Base-by-base conservation (phyloP, 192 early-diverging fungal genomes). In the Backusella mclennaniae region DNA sequence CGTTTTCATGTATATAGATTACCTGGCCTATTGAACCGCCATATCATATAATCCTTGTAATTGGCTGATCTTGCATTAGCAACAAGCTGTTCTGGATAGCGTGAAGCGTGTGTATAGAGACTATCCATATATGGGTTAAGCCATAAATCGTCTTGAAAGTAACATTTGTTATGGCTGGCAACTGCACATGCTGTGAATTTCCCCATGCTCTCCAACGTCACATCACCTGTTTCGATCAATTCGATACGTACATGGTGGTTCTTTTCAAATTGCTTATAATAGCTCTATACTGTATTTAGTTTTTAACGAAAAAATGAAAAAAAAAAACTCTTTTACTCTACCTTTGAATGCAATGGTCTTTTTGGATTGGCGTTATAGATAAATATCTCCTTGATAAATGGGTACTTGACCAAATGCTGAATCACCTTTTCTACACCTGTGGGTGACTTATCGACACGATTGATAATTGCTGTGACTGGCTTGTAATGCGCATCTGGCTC, bases 121-220 rank as follows among this genome's bases (percentile, higher is more conserved):
- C 77, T 81, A 73, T 89, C 88, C 84, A 89, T 79, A 59, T 86
- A 85, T 26, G 84, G 73, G 71, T 89, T 89, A 35, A 89, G 76
- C 84, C 85, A 86, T 69, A 86, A 84, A 67, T 89, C 86, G 66
- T 89, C 88, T 72, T 89, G 88, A 29, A 87, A 85, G 69, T 89
- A 89, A 67, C 88, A 89, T 73, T 84, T 77, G 49, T 86, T 71
- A 53, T 85, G 84, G 56, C 77, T 84, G 8, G 88, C 84, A 53
- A 88, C 72, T 5, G 75, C 71, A 67, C 88, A 89, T 6, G 85
- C 83, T 67, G 83, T 86, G 75, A 74, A 74, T 31, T 49, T 42
- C 11, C 73, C 63, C 53, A 67, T 89, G 84, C 56, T 88, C 83
- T 75, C 84, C 78, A 67, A 80, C 73, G 67, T 84, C 81, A 46